These are phyloP conservation scores for Crassisporium funariophilum DNA, from an alignment of 768 basidiomycete genomes.

Conservation along the genomic window DNA sequence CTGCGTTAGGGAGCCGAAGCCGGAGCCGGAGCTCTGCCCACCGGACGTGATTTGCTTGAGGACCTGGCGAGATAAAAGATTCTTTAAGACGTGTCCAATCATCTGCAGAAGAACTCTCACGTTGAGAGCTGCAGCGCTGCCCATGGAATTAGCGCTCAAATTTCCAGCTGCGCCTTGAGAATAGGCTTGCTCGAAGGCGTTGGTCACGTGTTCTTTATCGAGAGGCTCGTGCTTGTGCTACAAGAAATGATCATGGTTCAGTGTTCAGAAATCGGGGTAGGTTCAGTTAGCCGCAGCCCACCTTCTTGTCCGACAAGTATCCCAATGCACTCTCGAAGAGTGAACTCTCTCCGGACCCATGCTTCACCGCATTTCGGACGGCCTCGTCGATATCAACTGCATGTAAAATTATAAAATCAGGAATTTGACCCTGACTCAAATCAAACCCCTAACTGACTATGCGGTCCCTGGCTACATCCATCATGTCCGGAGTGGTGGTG, in stretches of 20 bases:
- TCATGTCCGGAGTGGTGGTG: constrained; percentile 47
- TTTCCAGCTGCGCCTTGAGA: constrained; percentile 46
- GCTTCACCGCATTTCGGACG: constrained; percentile 51
- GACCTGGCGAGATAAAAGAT: constrained; percentile 37
- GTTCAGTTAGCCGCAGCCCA: constrained; percentile 19
- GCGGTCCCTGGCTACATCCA: constrained; percentile 23
- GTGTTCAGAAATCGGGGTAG: no score
- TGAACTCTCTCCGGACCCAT: constrained; percentile 58
- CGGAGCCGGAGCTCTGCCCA: constrained; percentile 29
- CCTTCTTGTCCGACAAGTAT: constrained; percentile 56
- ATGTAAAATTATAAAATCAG: constrained; percentile 1
- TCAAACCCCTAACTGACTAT: constrained; percentile 26
- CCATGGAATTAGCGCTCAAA: constrained; percentile 65
- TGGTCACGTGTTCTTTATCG: constrained; percentile 63
- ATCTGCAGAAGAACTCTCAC: constrained; percentile 35
- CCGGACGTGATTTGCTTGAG: constrained; percentile 72
- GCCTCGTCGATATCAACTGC: constrained; percentile 69
- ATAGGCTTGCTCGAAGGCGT: constrained; percentile 69
- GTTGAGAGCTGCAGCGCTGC: constrained; percentile 79
- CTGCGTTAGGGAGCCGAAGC: constrained; percentile 55
- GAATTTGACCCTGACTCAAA: neutral
- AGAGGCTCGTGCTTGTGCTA: constrained; percentile 64
- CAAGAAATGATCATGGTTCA: neutral
- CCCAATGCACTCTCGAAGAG: constrained; percentile 58
- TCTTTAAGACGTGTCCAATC: no score